Conservation (phyloP, 495 filamentous ascomycete species). For the Penicillium silybi region DNA sequence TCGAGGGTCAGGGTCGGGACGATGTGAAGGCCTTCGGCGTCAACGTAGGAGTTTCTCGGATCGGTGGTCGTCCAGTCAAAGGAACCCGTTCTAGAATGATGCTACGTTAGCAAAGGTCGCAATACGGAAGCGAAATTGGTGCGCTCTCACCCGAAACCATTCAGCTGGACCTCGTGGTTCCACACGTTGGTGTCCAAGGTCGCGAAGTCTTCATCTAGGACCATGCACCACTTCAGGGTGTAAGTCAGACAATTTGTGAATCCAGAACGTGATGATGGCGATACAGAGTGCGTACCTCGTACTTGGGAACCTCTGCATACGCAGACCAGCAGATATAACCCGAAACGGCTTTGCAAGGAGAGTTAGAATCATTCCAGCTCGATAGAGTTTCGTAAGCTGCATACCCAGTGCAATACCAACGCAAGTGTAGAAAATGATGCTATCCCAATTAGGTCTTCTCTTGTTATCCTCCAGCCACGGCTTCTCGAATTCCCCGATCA, state of each 20-base stretch:
- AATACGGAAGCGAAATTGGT: neutral
- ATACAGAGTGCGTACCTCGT: conserved; percentile 6
- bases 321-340: conserved; percentile 25
- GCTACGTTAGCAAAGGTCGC: neutral
- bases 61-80: conserved; percentile 70
- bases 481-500: conserved; percentile 34
- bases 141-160: conserved; percentile 58
- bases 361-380: neutral
- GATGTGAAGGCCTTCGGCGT: conserved; percentile 67
- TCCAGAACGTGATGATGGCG: neutral
- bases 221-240: conserved; percentile 58
- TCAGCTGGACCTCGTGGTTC: conserved; percentile 60
- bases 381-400: neutral
- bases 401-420: conserved; percentile 22
- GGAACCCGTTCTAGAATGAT: conserved; percentile 70
- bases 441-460: conserved; percentile 25
- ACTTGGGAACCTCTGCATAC: conserved; percentile 13
- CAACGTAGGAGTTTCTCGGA: conserved; percentile 68
- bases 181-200: conserved; percentile 59
- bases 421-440: conserved; percentile 32
- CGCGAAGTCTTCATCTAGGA: conserved; percentile 67
- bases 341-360: conserved; percentile 5
- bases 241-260: neutral
- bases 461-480: conserved; percentile 30
- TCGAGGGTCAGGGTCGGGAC: conserved; percentile 71